A percentile compares a stretch with the other conserved stretches of the same genome.
Conservation (phyloP, 2,329 filamentous ascomycete species). For the Xylariomycetidae sp. region DNA sequence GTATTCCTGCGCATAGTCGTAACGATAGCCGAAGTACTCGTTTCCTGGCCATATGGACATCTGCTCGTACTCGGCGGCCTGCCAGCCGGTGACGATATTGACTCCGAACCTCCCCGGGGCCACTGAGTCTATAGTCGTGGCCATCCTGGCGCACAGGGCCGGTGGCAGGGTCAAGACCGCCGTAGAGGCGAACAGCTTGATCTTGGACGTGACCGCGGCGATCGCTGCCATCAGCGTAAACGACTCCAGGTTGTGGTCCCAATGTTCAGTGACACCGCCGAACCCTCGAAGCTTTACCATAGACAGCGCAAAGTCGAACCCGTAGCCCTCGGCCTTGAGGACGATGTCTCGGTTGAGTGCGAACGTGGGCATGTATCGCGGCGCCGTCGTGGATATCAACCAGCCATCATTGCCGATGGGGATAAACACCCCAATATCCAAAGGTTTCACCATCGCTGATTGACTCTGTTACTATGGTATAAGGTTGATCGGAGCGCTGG, state of each 20-base stretch:
- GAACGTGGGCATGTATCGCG: conserved; percentile 22
- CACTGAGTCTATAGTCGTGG: conserved; percentile 21
- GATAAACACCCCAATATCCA: conserved; percentile 14
- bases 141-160: conserved; percentile 20
- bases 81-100: conserved; percentile 26
- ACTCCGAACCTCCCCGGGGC: conserved; percentile 21
- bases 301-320: conserved; percentile 20
- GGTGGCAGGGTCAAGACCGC: conserved; percentile 22
- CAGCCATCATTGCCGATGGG: conserved; percentile 24
- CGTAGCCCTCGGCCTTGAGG: conserved; percentile 19
- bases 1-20: conserved; percentile 24
- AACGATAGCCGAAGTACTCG: conserved; percentile 25
- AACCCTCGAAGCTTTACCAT: conserved; percentile 23
- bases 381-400: conserved; percentile 21
- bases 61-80: conserved; percentile 22
- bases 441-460: conserved; percentile 2
- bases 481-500: too few species aligned
- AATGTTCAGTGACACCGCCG: conserved; percentile 22
- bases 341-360: conserved; percentile 20
- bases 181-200: conserved; percentile 24
- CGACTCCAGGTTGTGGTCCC: conserved; percentile 25
- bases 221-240: conserved; percentile 24
- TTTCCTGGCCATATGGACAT: conserved; percentile 25
- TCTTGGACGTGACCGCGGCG: conserved; percentile 22
- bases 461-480: too few species aligned